Base-by-base conservation (phyloP, 805 yeast species). In the Teunomyces tritomae region DNA sequence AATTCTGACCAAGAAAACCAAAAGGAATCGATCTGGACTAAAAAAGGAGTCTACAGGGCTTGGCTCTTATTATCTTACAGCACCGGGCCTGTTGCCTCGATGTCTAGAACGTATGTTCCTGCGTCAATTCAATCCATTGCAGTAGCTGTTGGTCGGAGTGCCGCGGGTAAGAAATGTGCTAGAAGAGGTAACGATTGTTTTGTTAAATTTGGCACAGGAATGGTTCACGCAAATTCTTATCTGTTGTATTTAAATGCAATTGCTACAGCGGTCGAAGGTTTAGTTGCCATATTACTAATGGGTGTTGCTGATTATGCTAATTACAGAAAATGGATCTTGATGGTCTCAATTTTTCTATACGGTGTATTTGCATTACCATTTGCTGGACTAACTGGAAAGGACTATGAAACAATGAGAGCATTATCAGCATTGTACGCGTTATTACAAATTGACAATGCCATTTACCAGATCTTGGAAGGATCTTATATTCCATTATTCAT, bases 11-110 rank as follows among this genome's bases (percentile, higher is more conserved):
- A 13, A 10, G 48, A 45, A 45, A 20, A 45, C 6, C 43, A 43
- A 30, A 39, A 48, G 3, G 39, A 46, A 27, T 34, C 44, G 13
- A 44, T 53, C 5, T 62, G 64, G 63, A 48, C 45, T 14, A 53
- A 51, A 39, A 58, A 52, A 36, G 50, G 54, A 4, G 50, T 57
- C 5, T 65, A 53, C 44, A 45, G 64, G 17, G 52, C 70, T 10
- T 72, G 77, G 77, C 54, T 72, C 2, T 54, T 69, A 5, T 48
- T 72, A 5, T 70, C 76, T 48, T 71, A 63, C 50, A 55, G 71
- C 3, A 71, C 76, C 1, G 77, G 77, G 1, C 76, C 76, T 1
- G 73, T 69, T 0, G 64, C 75, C 0, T 65, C 75, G 6, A 69
- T 72, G 75, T 48, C 67, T 3, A 58, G 72, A 45, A 62, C 73